Conservation (phyloP, 371 early-diverging fungal genomes). For the Apophysomyces trapeziformis region DNA sequence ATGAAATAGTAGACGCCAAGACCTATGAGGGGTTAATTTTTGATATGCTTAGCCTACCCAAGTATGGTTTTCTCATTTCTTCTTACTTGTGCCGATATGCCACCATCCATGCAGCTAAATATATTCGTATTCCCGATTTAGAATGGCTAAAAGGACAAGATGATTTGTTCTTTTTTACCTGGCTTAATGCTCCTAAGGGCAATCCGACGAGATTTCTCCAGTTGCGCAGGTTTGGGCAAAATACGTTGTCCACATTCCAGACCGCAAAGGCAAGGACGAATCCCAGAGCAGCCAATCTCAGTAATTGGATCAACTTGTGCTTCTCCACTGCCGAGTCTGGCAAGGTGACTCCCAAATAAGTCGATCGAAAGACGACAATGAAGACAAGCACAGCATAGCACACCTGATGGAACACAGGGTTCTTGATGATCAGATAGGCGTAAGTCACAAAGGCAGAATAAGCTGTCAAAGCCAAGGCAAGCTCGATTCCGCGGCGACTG, state of each 20-base stretch:
- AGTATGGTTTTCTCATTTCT: neutral
- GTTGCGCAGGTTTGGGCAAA: constrained; percentile 60
- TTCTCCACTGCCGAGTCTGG: constrained; percentile 40
- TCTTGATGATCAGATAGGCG: constrained; percentile 67
- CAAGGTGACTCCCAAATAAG: constrained; percentile 36
- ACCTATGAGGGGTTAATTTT: constrained; percentile 18
- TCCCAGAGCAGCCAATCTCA: constrained; percentile 43
- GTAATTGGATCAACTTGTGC: constrained; percentile 32
- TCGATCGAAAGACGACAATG: constrained; percentile 51
- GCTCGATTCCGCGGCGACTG: constrained; percentile 31
- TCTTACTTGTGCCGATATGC: constrained; percentile 66
- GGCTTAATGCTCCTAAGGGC: constrained; percentile 56
- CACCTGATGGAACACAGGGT: constrained; percentile 80
- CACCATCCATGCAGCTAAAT: constrained; percentile 84
- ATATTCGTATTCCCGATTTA: neutral
- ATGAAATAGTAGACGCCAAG: constrained; percentile 46
- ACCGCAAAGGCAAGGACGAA: constrained; percentile 67
- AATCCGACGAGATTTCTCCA: constrained; percentile 55
- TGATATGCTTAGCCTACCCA: neutral
- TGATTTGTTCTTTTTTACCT: constrained; percentile 22
- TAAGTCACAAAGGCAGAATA: constrained; percentile 66
- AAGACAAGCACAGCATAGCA: constrained; percentile 63
- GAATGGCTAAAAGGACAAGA: neutral
- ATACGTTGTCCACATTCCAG: constrained; percentile 84
- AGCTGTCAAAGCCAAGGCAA: constrained; percentile 48